A percentile compares a stretch with the other conserved stretches of the same genome.
Conservation (phyloP, 345 rosid species). For the Eucalyptus paniculata region DNA sequence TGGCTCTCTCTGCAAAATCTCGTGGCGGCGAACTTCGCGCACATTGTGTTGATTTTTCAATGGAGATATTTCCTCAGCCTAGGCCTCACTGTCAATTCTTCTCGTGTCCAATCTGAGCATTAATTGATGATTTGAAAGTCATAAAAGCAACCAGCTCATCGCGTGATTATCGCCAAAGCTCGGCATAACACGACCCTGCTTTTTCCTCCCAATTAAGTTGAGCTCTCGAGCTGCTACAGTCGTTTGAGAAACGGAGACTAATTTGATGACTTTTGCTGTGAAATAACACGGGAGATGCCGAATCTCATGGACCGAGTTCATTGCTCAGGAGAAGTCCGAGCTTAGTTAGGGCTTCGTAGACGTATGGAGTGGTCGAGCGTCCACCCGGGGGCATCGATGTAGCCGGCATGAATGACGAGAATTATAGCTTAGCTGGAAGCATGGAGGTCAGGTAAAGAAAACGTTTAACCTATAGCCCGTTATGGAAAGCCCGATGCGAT, state of each 20-base stretch:
- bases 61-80: background rate
- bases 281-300: background rate
- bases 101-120: background rate
- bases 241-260: background rate
- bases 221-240: background rate
- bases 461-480: background rate
- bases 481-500: background rate
- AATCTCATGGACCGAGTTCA: background rate
- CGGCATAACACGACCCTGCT: background rate
- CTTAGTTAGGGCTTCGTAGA: background rate
- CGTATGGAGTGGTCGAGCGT: background rate
- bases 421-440: background rate
- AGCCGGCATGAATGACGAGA: background rate
- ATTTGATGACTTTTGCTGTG: background rate
- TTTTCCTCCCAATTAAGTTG: background rate
- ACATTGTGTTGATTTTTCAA: background rate
- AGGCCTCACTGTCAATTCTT: background rate
- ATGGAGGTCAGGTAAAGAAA: background rate
- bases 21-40: background rate
- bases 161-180: background rate
- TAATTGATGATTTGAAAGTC: background rate
- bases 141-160: background rate
- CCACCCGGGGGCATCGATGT: background rate
- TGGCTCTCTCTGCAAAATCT: background rate
- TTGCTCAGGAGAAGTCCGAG: background rate